phyloP scores from a whole-genome alignment of 2,329 filamentous ascomycete species.

The Myotisia sp. region DNA sequence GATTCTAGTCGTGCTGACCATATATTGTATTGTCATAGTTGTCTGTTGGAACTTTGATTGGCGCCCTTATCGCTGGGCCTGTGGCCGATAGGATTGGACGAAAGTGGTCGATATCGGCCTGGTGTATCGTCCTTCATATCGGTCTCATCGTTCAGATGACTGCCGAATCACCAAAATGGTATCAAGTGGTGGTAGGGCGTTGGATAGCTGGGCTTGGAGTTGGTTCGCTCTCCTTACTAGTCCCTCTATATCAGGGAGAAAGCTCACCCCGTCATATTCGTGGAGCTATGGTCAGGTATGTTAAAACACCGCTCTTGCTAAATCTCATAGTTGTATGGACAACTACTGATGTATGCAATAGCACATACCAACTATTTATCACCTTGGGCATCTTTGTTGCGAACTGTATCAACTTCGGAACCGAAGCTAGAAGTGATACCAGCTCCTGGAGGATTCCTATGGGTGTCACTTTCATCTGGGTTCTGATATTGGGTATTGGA shows the following conservation, averaged over 20 bases:
- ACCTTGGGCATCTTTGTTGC: constrained; percentile 38
- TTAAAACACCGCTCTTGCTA: neutral
- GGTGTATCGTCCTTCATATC: constrained; percentile 32
- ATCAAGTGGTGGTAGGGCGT: constrained; percentile 33
- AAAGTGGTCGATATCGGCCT: constrained; percentile 32
- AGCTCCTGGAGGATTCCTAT: constrained; percentile 38
- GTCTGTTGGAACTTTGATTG: constrained; percentile 32
- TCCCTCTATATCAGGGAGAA: constrained; percentile 37
- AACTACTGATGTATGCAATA: constrained; percentile 10
- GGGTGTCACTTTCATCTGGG: constrained; percentile 46
- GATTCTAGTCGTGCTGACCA: constrained; percentile 2
- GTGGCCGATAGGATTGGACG: constrained; percentile 33
- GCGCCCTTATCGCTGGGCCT: constrained; percentile 27
- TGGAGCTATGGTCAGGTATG: constrained; percentile 31
- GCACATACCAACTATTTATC: constrained; percentile 37
- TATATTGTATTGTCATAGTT: constrained; percentile 24
- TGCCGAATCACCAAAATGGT: constrained; percentile 26
- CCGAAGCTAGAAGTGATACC: constrained; percentile 29
- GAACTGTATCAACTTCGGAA: constrained; percentile 36
- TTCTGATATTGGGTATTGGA: constrained; percentile 39
- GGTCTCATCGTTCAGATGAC: constrained; percentile 36
- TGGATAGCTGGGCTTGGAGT: constrained; percentile 35
- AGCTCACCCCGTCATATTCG: constrained; percentile 34
- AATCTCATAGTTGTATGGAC: neutral
- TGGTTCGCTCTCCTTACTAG: constrained; percentile 33